phyloP scores from a whole-genome alignment of 352 stramenopile species.

The Elongisporangium anandrum region DNA sequence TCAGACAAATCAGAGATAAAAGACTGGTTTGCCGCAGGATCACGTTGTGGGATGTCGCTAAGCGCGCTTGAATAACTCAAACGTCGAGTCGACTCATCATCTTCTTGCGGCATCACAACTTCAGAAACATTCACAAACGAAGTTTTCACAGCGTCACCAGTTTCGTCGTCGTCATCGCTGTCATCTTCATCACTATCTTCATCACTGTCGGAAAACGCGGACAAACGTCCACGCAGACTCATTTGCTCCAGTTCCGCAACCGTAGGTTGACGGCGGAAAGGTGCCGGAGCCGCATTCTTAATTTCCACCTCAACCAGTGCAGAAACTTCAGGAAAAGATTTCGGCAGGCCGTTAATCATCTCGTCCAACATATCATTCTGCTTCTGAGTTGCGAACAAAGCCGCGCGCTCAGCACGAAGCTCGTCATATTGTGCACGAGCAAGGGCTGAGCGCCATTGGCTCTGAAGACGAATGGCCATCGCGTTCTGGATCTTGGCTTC shows the following conservation, averaged over 20 bases:
- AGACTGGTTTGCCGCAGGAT: too few species aligned
- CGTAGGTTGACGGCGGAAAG: slow-evolving; percentile 25
- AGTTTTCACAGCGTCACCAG: slow-evolving; percentile 11
- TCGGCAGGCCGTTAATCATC: slow-evolving; percentile 4
- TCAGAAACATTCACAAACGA: neutral
- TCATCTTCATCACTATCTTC: slow-evolving; percentile 30
- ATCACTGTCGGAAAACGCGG: slow-evolving; percentile 25
- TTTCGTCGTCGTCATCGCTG: slow-evolving; percentile 17
- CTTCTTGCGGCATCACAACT: neutral
- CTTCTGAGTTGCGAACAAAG: neutral
- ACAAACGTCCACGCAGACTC: slow-evolving; percentile 43
- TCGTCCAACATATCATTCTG: neutral
- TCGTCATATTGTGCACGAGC: neutral
- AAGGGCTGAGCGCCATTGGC: slow-evolving; percentile 12
- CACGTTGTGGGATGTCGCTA: neutral
- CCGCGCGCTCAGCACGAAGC: neutral
- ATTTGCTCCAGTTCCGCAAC: slow-evolving; percentile 39
- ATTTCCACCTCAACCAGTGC: neutral
- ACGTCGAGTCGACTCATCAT: slow-evolving; percentile 12
- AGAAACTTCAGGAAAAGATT: neutral
- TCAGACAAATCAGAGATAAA: too few species aligned
- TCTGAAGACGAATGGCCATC: slow-evolving; percentile 14
- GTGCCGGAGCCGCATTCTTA: neutral
- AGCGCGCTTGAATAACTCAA: slow-evolving; percentile 7
- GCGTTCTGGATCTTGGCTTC: slow-evolving; percentile 4